Base-by-base conservation (phyloP, 2,329 filamentous ascomycete species). In the Fonsecaea erecta region DNA sequence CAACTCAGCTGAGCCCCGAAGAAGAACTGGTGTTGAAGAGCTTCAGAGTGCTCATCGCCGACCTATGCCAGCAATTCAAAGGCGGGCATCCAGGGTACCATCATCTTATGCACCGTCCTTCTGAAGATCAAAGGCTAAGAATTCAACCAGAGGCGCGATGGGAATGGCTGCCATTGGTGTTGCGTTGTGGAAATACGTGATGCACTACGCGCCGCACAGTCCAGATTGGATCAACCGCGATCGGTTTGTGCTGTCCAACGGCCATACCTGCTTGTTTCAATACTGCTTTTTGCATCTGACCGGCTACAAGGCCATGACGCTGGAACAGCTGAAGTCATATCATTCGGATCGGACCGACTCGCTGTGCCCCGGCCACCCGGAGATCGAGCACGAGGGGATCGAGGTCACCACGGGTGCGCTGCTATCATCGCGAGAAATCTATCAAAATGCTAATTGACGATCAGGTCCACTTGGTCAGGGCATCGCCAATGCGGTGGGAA, bases 41-140 rank as follows among this genome's bases (percentile, higher is more conserved):
- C 5, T 89, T 89, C 72, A 80, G 88, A 61, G 78, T 84, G 56
- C 76, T 90, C 32, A 87, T 90, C 64, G 86, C 88, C 52, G 88
- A 91, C 73, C 76, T 91, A 2, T 90, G 87, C 71, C 83, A 90
- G 73, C 88, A 90, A 69, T 91, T 89, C 75, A 85, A 85, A 67
- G 87, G 87, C 37, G 88, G 88, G 0, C 88, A 90, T 72, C 88
- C 88, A 18, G 88, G 88, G 84, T 88, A 78, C 70, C 80, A 64
- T 43, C 0, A 53, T 26, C n/a, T n/a, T 16, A 43, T 32, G 51
- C 1, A 28, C 8, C 9, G 40, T 46, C n/a, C n/a, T 32, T 46
- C 11, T 43, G 16, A 32, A 11, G 11, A n/a, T n/a, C 30, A 6
- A 35, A 21, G 16, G 28, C 32, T 61, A 28, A 55, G n/a, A 52